phyloP scores from a whole-genome alignment of 176 grass and related monocot genomes.

The Miscanthus lutarioriparius region DNA sequence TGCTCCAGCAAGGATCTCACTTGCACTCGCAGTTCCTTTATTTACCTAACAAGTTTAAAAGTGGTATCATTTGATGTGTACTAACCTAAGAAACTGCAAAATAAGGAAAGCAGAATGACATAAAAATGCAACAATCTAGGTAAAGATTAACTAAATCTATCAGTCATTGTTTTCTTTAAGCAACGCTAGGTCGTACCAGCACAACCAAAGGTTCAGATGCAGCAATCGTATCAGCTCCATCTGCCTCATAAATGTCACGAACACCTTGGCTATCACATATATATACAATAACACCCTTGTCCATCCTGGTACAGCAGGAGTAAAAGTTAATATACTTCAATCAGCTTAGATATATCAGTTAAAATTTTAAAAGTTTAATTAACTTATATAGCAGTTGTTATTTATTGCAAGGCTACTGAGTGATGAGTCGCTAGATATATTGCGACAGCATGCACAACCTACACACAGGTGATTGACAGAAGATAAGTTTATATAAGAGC shows the following conservation, averaged over 20 bases:
- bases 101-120: background rate
- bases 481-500: background rate
- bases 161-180: background rate
- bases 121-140: background rate
- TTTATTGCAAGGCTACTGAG: background rate
- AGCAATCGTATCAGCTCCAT: constrained; percentile 69
- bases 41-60: constrained; percentile 70
- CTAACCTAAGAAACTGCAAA: background rate
- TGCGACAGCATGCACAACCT: background rate
- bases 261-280: constrained; percentile 88
- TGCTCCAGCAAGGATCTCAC: constrained; percentile 94
- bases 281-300: constrained; percentile 97
- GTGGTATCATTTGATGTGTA: constrained; percentile 6
- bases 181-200: constrained; percentile 57
- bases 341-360: background rate
- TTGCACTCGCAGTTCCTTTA: constrained; percentile 94
- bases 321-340: background rate
- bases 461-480: background rate
- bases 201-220: constrained; percentile 89
- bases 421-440: background rate
- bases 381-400: background rate
- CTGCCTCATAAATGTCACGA: constrained; percentile 97
- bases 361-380: background rate
- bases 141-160: background rate
- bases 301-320: constrained; percentile 61